phyloP scores from a whole-genome alignment of 192 early-diverging fungal genomes.

The Coemansia sp. region DNA sequence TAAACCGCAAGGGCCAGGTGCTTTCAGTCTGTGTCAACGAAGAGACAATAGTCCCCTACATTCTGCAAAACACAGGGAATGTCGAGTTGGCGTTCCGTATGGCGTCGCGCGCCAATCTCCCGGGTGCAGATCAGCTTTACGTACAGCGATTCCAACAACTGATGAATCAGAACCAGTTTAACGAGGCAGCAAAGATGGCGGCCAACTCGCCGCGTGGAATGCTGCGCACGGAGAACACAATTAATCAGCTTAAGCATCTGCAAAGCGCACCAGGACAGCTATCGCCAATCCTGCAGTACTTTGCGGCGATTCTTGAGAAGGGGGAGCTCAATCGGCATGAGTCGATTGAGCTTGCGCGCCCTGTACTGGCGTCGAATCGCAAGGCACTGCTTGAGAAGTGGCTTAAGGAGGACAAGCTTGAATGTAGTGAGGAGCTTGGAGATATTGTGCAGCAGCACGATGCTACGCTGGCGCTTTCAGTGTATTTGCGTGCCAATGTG shows the following conservation, averaged over 20 bases:
- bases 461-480: constrained; percentile 83
- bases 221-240: constrained; percentile 89
- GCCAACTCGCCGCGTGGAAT: constrained; percentile 94
- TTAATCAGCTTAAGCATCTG: constrained; percentile 90
- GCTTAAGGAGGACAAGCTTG: constrained; percentile 98
- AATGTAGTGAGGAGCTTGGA: constrained; percentile 97
- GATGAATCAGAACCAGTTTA: constrained; percentile 71
- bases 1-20: constrained; percentile 96
- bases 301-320: constrained; percentile 92
- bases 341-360: constrained; percentile 88
- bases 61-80: constrained; percentile 78
- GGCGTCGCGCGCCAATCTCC: constrained; percentile 84
- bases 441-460: constrained; percentile 95
- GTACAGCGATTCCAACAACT: constrained; percentile 87
- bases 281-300: constrained; percentile 95
- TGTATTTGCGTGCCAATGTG: constrained; percentile 91
- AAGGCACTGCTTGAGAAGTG: constrained; percentile 96
- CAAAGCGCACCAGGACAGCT: constrained; percentile 74
- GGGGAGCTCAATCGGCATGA: constrained; percentile 93
- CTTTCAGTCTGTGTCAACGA: constrained; percentile 94
- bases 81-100: constrained; percentile 86
- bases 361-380: constrained; percentile 83
- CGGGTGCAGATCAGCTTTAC: constrained; percentile 92
- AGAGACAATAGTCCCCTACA: constrained; percentile 85
- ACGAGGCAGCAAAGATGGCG: constrained; percentile 92